These are phyloP conservation scores for Bolboschoenoplectus hybrid DNA, from an alignment of 202 grass and related monocot species.

Conservation along the genomic window DNA sequence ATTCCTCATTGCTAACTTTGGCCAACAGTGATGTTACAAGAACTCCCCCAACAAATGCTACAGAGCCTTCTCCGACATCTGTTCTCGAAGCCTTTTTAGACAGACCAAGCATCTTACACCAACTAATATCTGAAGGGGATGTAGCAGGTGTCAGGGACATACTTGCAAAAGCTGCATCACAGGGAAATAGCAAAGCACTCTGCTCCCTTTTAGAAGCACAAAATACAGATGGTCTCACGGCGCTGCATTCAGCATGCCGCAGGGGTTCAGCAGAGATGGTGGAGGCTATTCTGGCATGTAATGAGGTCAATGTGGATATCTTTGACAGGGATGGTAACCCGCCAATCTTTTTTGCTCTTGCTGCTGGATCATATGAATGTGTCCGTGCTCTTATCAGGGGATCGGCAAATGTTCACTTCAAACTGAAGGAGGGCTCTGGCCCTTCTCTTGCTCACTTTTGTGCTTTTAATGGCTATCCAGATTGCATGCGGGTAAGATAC, in stretches of 20 bases:
- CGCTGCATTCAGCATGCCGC: constrained; percentile 86
- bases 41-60: constrained; percentile 59
- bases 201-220: constrained; percentile 82
- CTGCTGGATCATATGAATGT: constrained; percentile 87
- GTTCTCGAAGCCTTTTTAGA: constrained; percentile 70
- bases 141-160: constrained; percentile 72
- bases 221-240: constrained; percentile 83
- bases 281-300: constrained; percentile 83
- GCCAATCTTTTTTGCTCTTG: constrained; percentile 93
- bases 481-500: constrained; percentile 80
- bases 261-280: constrained; percentile 84
- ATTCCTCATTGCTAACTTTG: constrained; percentile 4
- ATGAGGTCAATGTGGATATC: constrained; percentile 84
- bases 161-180: constrained; percentile 67
- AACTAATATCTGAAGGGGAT: constrained; percentile 87
- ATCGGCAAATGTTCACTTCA: constrained; percentile 73
- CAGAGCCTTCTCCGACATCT: constrained; percentile 62
- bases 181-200: constrained; percentile 60
- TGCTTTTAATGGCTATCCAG: constrained; percentile 96
- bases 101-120: constrained; percentile 87
- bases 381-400: constrained; percentile 73
- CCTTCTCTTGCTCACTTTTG: constrained; percentile 90
- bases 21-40: constrained; percentile 66
- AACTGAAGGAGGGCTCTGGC: constrained; percentile 74
- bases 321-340: constrained; percentile 89